Base-by-base conservation (phyloP, 768 basidiomycete genomes). In the Harrya chromipes region DNA sequence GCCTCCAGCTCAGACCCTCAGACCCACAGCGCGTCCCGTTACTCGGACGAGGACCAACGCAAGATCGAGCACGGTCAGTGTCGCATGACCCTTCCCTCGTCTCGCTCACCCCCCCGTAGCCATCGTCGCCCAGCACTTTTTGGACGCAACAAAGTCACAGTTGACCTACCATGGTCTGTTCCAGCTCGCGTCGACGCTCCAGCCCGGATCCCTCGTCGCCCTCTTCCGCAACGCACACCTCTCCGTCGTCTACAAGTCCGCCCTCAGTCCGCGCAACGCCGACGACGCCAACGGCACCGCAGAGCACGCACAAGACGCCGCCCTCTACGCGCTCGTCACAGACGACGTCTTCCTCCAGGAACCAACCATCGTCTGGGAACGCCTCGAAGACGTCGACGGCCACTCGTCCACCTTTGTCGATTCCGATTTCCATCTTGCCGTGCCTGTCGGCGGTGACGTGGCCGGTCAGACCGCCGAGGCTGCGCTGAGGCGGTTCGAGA, bases 171-270 rank as follows among this genome's bases (percentile, higher is more conserved):
- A 90, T 46, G 93, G 93, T 0, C 76, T 94, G 29, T 93, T 94
- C 66, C 79, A 84, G 31, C 82, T 94, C 42, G 84, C 86, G 0
- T 65, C 74, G 7, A 58, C 66, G 4, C 61, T 80, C 27, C 47
- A 67, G 13, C 72, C 75, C 0, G 77, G 81, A 3, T 73, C 81
- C 2, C 80, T 94, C 47, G 85, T 87, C n/a, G 92, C 93, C 1
- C 80, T 94, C 53, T 95, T 94, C 75, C 83, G 94, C 45, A 91
- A 83, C 67, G 92, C 90, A 0, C 94, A 95, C 63, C 81, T 97
- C 13, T 85, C 87, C 0, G 93, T 95, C 9, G 73, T 97, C 2
- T 88, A 92, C 73, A 90, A 86, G 51, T 69, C 73, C 51, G 44
- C 43, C 0, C 12, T 17, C 35, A 17, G 21, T 24, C 3, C 24